phyloP scores from a whole-genome alignment of 768 basidiomycete species.

The Boletus pseudopeckii region DNA sequence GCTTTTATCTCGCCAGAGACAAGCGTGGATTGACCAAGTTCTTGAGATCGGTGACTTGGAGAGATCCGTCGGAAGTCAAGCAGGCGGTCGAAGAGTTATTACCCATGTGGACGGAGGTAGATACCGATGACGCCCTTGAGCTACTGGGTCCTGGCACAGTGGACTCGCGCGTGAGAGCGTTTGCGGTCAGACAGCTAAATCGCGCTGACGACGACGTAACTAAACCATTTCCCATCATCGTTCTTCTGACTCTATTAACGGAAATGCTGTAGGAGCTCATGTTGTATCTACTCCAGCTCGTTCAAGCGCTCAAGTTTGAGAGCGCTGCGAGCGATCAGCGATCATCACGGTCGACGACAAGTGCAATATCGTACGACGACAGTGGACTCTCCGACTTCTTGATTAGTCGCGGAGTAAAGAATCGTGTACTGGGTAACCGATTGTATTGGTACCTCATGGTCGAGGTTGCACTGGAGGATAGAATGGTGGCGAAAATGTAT shows the following conservation, averaged over 20 bases:
- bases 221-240: slow-evolving; percentile 2
- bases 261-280: slow-evolving; percentile 67
- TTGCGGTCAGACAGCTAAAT: slow-evolving; percentile 87
- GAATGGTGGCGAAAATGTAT: slow-evolving; percentile 88
- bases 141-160: slow-evolving; percentile 86
- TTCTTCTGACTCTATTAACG: background rate
- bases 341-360: slow-evolving; percentile 67
- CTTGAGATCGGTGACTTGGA: slow-evolving; percentile 96
- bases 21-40: slow-evolving; percentile 97
- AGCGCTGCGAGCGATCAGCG: slow-evolving; percentile 73
- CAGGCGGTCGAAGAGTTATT: slow-evolving; percentile 96
- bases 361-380: slow-evolving; percentile 82
- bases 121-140: slow-evolving; percentile 95
- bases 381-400: slow-evolving; percentile 93
- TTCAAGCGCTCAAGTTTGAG: slow-evolving; percentile 97
- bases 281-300: slow-evolving; percentile 90
- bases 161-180: slow-evolving; percentile 89
- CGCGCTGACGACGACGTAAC: slow-evolving; percentile 92
- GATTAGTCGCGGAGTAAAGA: slow-evolving; percentile 78
- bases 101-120: slow-evolving; percentile 96
- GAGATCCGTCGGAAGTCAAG: slow-evolving; percentile 93
- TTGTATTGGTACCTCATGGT: slow-evolving; percentile 99
- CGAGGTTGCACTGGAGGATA: slow-evolving; percentile 86
- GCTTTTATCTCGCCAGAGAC: slow-evolving; percentile 93
- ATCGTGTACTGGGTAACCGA: slow-evolving; percentile 82